Evolutionary conservation across 2,329 filamentous ascomycete species (phyloP), one percentile per base, ranked within the genome.

Genomic region (Arthrobotrys conoides): DNA sequence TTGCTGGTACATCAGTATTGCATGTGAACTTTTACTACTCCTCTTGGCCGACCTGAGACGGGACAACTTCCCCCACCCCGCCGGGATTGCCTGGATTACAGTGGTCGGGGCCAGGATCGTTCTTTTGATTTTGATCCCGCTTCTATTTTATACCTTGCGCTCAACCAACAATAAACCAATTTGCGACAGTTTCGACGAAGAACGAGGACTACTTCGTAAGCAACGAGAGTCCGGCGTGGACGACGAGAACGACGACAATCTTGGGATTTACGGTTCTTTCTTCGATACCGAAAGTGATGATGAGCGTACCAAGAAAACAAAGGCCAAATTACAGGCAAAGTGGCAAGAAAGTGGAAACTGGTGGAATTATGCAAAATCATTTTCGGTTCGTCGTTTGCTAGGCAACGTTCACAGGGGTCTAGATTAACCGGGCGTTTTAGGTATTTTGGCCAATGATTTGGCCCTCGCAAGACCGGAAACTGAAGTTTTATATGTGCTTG

Each of bases 401-500:
- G 30, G 14, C 27, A 59, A 16, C 33, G 38, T 67, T 49, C 22
- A 69, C 12, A 38, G n/a, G 41, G 24, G 30, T 41, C 18, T 55
- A 51, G 46, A 71, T 73, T 76, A 64, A 69, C 46, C 18, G 41
- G 41, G 12, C 38, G 22, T 49, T 20, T 33, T 36, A 91, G 89
- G 85, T 95, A 41, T 91, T 97, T 83, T 86, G 94, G 30, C 93
- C 92, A 0, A 92, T 93, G 82, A 86, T 97, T 20, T 94, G 92
- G 89, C 93, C 94, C 0, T 88, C 89, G 65, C 88, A 90, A 49
- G 89, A 91, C 82, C 87, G 86, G 67, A 84, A 85, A 14, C 87
- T 96, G 18, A 92, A 96, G 83, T 83, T 92, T 18, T 90, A 90
- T 68, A 88, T 92, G 20, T 85, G 88, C 10, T 86, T 92, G 3